Evolutionary conservation across 208 protist genomes (phyloP).

Genomic region (Porcisia hertigi): DNA sequence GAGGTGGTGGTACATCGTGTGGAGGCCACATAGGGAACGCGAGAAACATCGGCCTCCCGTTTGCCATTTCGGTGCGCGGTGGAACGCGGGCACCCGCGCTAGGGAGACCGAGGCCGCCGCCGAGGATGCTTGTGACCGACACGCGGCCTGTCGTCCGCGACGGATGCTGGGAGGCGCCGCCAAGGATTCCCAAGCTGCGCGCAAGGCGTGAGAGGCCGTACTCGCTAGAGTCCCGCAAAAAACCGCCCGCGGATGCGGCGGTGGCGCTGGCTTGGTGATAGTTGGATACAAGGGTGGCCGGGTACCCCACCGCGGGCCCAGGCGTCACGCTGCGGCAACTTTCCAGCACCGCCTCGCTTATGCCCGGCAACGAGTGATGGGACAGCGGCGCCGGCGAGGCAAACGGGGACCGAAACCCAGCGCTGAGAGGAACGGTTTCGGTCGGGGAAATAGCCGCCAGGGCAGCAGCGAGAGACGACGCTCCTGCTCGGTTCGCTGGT

Average conservation of each 20-base stretch:
- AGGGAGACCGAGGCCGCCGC: not conserved
- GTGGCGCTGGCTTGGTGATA: not conserved
- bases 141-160: not conserved
- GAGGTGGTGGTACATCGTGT: not conserved
- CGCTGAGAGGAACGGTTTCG: not conserved
- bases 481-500: not conserved
- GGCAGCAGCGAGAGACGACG: slow-evolving; percentile 4
- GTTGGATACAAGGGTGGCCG: slow-evolving; percentile 4
- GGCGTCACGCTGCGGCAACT: slow-evolving; percentile 7
- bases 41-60: slow-evolving; percentile 24
- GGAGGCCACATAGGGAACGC: slow-evolving; percentile 33
- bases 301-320: slow-evolving; percentile 2
- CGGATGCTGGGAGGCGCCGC: not conserved
- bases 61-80: slow-evolving; percentile 12
- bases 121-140: slow-evolving; percentile 3
- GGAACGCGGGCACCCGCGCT: slow-evolving; percentile 7
- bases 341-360: slow-evolving; percentile 16
- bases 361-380: not conserved
- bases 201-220: slow-evolving; percentile 27
- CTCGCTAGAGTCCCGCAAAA: slow-evolving; percentile 22
- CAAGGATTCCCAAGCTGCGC: slow-evolving; percentile 24
- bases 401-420: not conserved
- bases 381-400: not conserved
- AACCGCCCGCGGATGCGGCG: not conserved
- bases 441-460: slow-evolving; percentile 3